These are phyloP conservation scores for Zasmidium angulare DNA, from an alignment of 2,329 filamentous ascomycete species.

Conservation along the genomic window DNA sequence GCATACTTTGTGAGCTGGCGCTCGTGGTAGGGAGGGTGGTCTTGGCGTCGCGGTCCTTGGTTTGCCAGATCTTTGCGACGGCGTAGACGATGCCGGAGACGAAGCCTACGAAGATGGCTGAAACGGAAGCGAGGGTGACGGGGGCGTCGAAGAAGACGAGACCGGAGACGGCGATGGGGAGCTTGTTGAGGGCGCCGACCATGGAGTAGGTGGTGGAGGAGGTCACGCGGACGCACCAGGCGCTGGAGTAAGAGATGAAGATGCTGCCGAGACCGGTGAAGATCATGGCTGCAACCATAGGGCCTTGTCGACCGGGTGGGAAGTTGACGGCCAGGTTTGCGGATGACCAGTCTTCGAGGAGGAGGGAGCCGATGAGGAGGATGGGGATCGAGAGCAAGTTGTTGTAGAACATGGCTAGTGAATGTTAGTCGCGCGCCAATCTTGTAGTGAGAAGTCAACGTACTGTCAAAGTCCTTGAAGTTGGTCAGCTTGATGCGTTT, in stretches of 20 bases:
- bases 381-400: constrained; percentile 95
- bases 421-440: constrained; percentile 1
- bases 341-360: constrained; percentile 89
- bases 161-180: constrained; percentile 89
- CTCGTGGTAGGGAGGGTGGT: constrained; percentile 64
- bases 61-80: constrained; percentile 80
- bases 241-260: constrained; percentile 99
- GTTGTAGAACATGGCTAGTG: constrained; percentile 97
- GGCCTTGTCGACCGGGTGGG: constrained; percentile 72
- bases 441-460: constrained; percentile 43
- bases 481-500: constrained; percentile 99
- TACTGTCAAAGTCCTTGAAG: constrained; percentile 99
- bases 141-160: constrained; percentile 94
- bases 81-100: constrained; percentile 89
- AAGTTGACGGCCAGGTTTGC: constrained; percentile 86
- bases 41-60: constrained; percentile 56
- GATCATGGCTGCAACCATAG: constrained; percentile 81
- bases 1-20: constrained; percentile 86
- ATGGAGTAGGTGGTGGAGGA: constrained; percentile 98
- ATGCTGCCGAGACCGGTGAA: constrained; percentile 91
- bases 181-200: constrained; percentile 97
- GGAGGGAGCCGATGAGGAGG: constrained; percentile 74
- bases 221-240: constrained; percentile 97
- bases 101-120: constrained; percentile 88
- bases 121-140: constrained; percentile 86